A percentile compares a stretch with the other conserved stretches of the same genome.
phyloP scores from a whole-genome alignment of 1,139 yeast species.

The Geotrichum carabidarum region DNA sequence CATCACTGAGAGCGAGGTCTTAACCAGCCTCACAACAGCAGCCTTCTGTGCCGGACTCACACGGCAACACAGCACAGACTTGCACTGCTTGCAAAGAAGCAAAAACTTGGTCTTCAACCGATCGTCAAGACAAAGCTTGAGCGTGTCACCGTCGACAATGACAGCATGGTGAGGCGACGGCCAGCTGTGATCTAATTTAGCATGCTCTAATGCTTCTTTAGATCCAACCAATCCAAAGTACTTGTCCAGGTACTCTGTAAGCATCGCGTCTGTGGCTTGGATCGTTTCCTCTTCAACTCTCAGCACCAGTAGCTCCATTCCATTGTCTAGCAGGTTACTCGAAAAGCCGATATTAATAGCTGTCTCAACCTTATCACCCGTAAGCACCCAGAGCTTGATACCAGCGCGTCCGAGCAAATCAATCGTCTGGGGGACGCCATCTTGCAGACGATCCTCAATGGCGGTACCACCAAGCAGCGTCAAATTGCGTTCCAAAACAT shows the following conservation, averaged over 20 bases:
- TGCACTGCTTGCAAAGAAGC: conserved; percentile 84
- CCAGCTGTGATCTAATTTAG: conserved; percentile 66
- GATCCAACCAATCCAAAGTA: conserved; percentile 63
- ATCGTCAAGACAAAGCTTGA: conserved; percentile 60
- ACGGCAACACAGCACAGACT: conserved; percentile 92
- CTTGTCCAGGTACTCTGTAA: conserved; percentile 54
- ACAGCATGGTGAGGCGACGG: conserved; percentile 75
- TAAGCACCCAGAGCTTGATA: conserved; percentile 88
- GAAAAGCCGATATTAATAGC: conserved; percentile 96
- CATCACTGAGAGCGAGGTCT: conserved; percentile 74
- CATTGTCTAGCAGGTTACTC: conserved; percentile 77
- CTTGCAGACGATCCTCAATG: conserved; percentile 88
- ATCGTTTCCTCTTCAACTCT: conserved; percentile 38
- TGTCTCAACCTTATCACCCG: conserved; percentile 95
- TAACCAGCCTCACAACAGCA: conserved; percentile 82
- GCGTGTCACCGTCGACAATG: conserved; percentile 87
- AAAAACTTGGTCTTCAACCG: conserved; percentile 59
- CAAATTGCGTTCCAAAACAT: conserved; percentile 68
- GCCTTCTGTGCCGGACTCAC: conserved; percentile 98
- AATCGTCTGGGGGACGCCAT: conserved; percentile 91
- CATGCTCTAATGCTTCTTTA: conserved; percentile 50
- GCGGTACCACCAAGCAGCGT: conserved; percentile 88
- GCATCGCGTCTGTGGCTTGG: conserved; percentile 48
- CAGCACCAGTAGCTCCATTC: conserved; percentile 79
- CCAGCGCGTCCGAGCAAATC: conserved; percentile 79